These are phyloP conservation scores for Fonsecaea nubica DNA, from an alignment of 2,329 filamentous ascomycete species.

Conservation along the genomic window DNA sequence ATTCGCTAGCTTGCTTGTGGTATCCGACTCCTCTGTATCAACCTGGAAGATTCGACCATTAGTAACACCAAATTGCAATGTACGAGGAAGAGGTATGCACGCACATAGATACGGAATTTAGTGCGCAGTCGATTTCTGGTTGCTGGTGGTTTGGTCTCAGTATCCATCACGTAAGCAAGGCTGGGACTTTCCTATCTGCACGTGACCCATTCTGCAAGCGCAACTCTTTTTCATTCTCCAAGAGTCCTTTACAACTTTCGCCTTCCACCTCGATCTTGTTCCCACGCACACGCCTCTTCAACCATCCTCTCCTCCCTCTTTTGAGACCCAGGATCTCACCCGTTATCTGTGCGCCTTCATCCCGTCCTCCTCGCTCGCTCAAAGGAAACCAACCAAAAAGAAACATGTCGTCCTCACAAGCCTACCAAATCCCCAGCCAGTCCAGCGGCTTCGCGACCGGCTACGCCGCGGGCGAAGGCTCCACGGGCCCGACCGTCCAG, in stretches of 20 bases:
- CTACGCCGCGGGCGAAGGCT: slow-evolving; percentile 49
- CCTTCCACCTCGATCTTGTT: not conserved
- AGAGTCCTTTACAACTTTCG: not conserved
- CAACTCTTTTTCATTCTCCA: not conserved
- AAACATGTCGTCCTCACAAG: slow-evolving; percentile 59
- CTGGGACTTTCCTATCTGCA: not conserved
- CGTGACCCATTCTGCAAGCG: not conserved
- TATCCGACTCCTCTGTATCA: too few relatives aligned
- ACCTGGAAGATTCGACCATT: not conserved
- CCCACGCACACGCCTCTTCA: not conserved
- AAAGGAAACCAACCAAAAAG: not conserved
- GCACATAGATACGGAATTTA: too few relatives aligned
- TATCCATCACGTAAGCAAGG: slow-evolving; percentile 7
- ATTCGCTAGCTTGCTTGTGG: too few relatives aligned
- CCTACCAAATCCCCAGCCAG: slow-evolving; percentile 73
- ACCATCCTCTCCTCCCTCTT: not conserved
- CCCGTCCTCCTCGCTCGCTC: not conserved
- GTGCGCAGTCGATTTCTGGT: too few relatives aligned
- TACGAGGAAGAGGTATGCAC: too few relatives aligned
- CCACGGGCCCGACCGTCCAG: slow-evolving; percentile 63
- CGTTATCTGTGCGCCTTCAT: not conserved
- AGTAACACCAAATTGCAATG: not conserved
- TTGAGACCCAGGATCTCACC: not conserved
- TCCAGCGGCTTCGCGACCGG: slow-evolving; percentile 49
- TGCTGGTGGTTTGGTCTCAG: not conserved